Evolutionary conservation across 192 early-diverging fungal genomes (phyloP), one percentile per base, ranked within the genome.

Genomic region (Entomortierella parvispora): DNA sequence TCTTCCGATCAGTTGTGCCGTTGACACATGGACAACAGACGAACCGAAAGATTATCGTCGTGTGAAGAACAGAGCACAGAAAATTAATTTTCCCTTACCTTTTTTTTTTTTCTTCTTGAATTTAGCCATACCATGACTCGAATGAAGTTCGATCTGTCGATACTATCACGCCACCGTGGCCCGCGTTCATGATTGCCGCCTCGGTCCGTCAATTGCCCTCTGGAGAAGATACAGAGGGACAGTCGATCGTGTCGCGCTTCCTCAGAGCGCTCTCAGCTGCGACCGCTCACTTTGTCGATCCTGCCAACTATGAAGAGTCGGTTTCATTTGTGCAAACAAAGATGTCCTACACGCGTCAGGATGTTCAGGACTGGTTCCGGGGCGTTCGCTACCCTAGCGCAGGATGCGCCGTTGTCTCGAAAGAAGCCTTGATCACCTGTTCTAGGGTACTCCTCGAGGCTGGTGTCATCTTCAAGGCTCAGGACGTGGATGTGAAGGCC

Each of bases 131-230:
- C 67, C 93, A 95, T 55, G 89, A 88, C 25, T 80, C 81, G 14
- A 83, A 87, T 15, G 85, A 89, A 65, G 85, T 96, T 45, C 83
- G 86, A 32, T 87, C 87, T 49, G 85, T 94, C 46, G 91, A 90
- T 42, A 85, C 88, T 8, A 92, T 96, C 49, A 87, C 89, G 3
- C 94, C 95, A n/a, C 92, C 92, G 10, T 96, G 95, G 94, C 93
- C 95, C 26, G 93, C 94, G 7, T 96, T 96, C 75, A 84, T 90
- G 72, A 86, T 94, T 64, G 95, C 93, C 6, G 90, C 90, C 29
- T 82, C 81, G n/a, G 58, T 62, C 1, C 81, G 83, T 43, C 32
- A 81, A 10, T 55, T 88, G 15, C 70, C 68, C 6, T 23, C 17
- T 11, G 55, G 81, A 8, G 53, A 45, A 2, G 65, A 80, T 25